Evolutionary conservation across 2,329 filamentous ascomycete genomes (phyloP), one percentile per base, ranked within the genome.

Genomic region (Neonectria sp.): DNA sequence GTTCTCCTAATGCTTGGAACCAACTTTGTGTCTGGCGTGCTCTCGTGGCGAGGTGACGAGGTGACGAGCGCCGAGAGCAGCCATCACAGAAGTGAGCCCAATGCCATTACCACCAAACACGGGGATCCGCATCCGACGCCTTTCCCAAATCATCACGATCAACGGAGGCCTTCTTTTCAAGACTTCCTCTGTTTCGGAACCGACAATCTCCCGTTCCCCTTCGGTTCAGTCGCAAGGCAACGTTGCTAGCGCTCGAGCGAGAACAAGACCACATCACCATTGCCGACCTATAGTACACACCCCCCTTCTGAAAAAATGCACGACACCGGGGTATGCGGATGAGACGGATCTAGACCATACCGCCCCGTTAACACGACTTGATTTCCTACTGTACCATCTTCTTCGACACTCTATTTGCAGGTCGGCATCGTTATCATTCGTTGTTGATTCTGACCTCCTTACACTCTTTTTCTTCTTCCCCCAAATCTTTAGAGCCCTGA

Each of bases 321-420:
- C 69, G 66, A 68, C 61, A 71, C 60, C 63, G 60, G 63, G 67
- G 63, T 63, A 73, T 43, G 67, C 60, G 60, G 57, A 67, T 60
- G 55, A 64, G 61, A 63, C 69, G 63, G 60, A 71, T 70, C 69
- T 65, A 73, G 72, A 69, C 73, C 69, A 46, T 67, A 60, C 55
- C 46, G 43, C 63, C 55, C 63, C 29, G 61, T 67, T 59, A 56
- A 66, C 63, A 75, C 71, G 70, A 74, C 68, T 65, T 68, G 59
- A 57, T 66, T 68, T 69, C 48, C 65, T 65, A 33, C 59, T 76
- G 65, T 73, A 70, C 62, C 53, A 66, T 68, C 65, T 63, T 71
- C 63, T 76, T 69, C 64, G 58, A 52, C 29, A 52, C 57, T 56
- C 63, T 75, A 73, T 71, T 76, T 69, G 63, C 67, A 74, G 68